Percentiles rank a stretch among this genome's conserved stretches.
Conservation (phyloP, 768 basidiomycete genomes). For the Agaricus sinodeliciosus region DNA sequence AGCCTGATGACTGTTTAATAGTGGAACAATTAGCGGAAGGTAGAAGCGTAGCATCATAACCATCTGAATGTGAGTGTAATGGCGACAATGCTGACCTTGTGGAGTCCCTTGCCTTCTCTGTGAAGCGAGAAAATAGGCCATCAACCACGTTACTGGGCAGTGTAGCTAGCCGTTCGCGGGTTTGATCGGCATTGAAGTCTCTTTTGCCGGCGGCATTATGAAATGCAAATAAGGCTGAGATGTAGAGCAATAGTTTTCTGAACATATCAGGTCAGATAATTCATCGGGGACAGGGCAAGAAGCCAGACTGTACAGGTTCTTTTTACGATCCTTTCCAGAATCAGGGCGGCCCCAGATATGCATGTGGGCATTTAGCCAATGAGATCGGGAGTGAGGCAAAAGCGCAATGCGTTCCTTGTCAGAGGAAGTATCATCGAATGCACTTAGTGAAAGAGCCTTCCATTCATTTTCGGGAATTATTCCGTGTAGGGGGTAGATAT, state of each 20-base stretch:
- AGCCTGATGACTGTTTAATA: slow-evolving; percentile 33
- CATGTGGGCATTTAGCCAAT: slow-evolving; percentile 71
- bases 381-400: slow-evolving; percentile 55
- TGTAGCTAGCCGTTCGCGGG: slow-evolving; percentile 49
- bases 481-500: slow-evolving; percentile 65
- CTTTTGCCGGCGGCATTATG: slow-evolving; percentile 34
- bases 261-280: not conserved
- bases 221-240: slow-evolving; percentile 77
- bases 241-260: slow-evolving; percentile 75
- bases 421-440: slow-evolving; percentile 46
- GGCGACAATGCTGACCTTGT: slow-evolving; percentile 42
- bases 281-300: slow-evolving; percentile 1
- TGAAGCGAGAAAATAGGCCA: slow-evolving; percentile 71
- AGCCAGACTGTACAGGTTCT: slow-evolving; percentile 44
- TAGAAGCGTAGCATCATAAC: not conserved
- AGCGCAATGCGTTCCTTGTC: slow-evolving; percentile 44
- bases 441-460: slow-evolving; percentile 54
- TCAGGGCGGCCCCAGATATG: slow-evolving; percentile 31
- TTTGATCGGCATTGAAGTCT: slow-evolving; percentile 39
- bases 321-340: slow-evolving; percentile 48
- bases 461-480: slow-evolving; percentile 81
- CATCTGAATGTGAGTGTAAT: not conserved
- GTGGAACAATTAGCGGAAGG: not conserved
- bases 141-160: slow-evolving; percentile 67
- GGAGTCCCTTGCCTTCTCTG: slow-evolving; percentile 65